Conservation (phyloP, 179 eudicot genomes). For the Dionaea muscipula region DNA sequence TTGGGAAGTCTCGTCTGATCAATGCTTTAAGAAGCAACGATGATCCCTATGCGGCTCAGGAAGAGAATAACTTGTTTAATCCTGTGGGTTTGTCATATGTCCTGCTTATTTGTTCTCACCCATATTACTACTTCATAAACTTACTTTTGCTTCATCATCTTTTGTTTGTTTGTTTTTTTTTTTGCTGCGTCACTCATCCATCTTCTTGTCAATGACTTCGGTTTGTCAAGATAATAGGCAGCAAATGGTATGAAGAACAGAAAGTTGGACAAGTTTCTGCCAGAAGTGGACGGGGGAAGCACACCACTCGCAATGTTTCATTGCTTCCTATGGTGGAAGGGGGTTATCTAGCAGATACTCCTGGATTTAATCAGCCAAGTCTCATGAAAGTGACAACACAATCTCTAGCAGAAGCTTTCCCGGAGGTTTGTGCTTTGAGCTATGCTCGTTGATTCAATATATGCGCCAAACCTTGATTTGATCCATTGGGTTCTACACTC, state of each 20-base stretch:
- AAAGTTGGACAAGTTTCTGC: conserved; percentile 88
- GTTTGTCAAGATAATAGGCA: conserved; percentile 42
- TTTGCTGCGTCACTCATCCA: background rate
- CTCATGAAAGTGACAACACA: conserved; percentile 74
- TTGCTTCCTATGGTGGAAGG: conserved; percentile 79
- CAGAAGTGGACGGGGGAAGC: conserved; percentile 94
- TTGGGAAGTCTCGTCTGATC: conserved; percentile 88
- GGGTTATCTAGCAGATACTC: conserved; percentile 88
- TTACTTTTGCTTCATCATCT: background rate
- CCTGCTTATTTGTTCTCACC: conserved; percentile 5
- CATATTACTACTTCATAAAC: too few relatives aligned
- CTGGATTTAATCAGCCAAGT: conserved; percentile 95
- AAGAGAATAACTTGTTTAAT: conserved; percentile 46
- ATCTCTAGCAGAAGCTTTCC: conserved; percentile 61
- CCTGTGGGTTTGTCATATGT: conserved; percentile 35
- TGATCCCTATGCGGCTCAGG: conserved; percentile 17
- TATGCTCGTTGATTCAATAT: background rate
- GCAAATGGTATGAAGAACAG: conserved; percentile 87
- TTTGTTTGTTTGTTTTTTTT: background rate
- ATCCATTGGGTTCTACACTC: background rate
- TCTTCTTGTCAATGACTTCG: conserved; percentile 1
- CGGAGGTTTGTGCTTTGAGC: conserved; percentile 51
- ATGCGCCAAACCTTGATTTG: background rate
- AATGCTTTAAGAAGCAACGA: conserved; percentile 62
- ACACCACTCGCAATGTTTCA: conserved; percentile 85